Percentiles rank a stretch among this genome's conserved stretches.
These are phyloP conservation scores for Ascochyta viciae-villosae DNA, from an alignment of 2,329 filamentous ascomycete genomes.

Conservation along the genomic window DNA sequence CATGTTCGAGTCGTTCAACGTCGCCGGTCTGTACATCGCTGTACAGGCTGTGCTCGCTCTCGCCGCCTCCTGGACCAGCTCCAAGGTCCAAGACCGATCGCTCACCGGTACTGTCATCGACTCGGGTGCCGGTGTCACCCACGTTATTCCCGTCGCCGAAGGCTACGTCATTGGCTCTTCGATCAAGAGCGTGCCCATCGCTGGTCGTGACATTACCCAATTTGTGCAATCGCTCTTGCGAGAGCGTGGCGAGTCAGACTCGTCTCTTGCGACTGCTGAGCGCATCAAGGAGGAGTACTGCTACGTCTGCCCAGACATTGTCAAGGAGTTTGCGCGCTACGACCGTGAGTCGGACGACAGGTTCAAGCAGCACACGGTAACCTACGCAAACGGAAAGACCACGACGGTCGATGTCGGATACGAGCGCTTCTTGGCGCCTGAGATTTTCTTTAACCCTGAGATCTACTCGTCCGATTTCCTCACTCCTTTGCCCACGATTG, in stretches of 20 bases:
- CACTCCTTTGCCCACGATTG: slow-evolving; percentile 90
- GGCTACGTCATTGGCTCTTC: slow-evolving; percentile 99
- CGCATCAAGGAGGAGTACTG: slow-evolving; percentile 99
- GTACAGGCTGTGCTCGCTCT: slow-evolving; percentile 97
- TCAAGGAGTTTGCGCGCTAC: slow-evolving; percentile 96
- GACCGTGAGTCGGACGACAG: slow-evolving; percentile 85
- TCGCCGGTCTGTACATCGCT: slow-evolving; percentile 96
- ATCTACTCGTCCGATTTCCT: slow-evolving; percentile 99
- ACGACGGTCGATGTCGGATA: slow-evolving; percentile 93
- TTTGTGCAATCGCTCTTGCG: slow-evolving; percentile 96
- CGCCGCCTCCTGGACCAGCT: slow-evolving; percentile 97
- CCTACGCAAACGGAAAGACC: slow-evolving; percentile 82
- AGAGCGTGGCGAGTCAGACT: slow-evolving; percentile 95
- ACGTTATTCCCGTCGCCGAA: slow-evolving; percentile 98
- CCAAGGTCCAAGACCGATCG: slow-evolving; percentile 95
- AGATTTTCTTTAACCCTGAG: slow-evolving; percentile 99
- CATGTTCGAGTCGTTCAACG: slow-evolving; percentile 99
- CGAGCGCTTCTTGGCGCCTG: slow-evolving; percentile 95
- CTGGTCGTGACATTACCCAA: slow-evolving; percentile 97
- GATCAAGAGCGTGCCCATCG: slow-evolving; percentile 98
- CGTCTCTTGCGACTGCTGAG: slow-evolving; percentile 95
- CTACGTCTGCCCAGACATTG: slow-evolving; percentile 97
- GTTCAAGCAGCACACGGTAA: slow-evolving; percentile 89
- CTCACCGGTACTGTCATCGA: slow-evolving; percentile 98
- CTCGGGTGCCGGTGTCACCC: slow-evolving; percentile 97